A percentile compares a stretch with the other conserved stretches of the same genome.
These are phyloP conservation scores for Selaginella tamariscina DNA, from an alignment of 75 land plant species.

Conservation along the genomic window DNA sequence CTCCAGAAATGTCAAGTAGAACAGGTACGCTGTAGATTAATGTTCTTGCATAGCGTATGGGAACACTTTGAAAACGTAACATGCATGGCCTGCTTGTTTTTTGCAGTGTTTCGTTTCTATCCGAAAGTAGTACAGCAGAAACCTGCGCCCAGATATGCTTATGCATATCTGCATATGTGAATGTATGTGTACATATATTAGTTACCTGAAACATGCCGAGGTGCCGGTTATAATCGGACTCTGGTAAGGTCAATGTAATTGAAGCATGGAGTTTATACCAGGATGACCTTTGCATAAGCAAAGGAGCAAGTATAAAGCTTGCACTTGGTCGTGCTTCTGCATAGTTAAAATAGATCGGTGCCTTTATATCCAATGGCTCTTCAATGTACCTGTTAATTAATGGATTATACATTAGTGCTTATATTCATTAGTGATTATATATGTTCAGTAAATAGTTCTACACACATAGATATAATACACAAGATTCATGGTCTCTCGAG, in stretches of 20 bases:
- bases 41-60: constrained; percentile 40
- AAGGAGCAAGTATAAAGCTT: constrained; percentile 9
- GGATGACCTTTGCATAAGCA: neutral
- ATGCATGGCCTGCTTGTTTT: constrained; percentile 70
- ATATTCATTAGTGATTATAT: too few relatives aligned
- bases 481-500: too few relatives aligned
- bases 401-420: too few relatives aligned
- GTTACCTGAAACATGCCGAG: constrained; percentile 88
- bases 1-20: constrained; percentile 45
- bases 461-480: too few relatives aligned
- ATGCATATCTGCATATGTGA: neutral
- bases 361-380: constrained; percentile 44
- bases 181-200: neutral
- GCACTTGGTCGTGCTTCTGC: constrained; percentile 48
- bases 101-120: constrained; percentile 27
- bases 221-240: constrained; percentile 59
- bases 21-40: constrained; percentile 47
- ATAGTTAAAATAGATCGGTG: constrained; percentile 59
- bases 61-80: constrained; percentile 58
- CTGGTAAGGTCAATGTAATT: constrained; percentile 59
- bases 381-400: constrained; percentile 44
- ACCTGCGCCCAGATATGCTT: constrained; percentile 29
- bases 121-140: constrained; percentile 49
- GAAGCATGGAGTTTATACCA: constrained; percentile 30
- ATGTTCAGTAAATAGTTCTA: too few relatives aligned